Percentiles rank a stretch among this genome's conserved stretches.
Evolutionary conservation across 1,284 basidiomycete species (phyloP).

Genomic region (Trichosporon ovoides): DNA sequence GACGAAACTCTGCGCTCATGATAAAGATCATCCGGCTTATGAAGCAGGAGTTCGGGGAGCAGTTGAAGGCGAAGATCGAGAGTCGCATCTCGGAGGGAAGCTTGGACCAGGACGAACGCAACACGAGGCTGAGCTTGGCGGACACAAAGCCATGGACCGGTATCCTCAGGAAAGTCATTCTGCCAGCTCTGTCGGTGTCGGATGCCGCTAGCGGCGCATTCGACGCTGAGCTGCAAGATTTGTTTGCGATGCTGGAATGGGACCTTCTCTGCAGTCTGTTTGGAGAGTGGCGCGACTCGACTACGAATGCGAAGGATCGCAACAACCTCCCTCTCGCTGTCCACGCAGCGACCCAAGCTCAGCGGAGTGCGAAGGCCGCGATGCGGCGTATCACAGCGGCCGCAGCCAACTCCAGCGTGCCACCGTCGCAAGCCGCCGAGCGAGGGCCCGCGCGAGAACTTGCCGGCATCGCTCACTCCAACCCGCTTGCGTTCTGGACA

Average conservation of each 20-base stretch:
- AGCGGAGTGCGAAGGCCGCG: slow-evolving; percentile 51
- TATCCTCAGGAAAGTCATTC: slow-evolving; percentile 60
- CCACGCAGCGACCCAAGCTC: slow-evolving; percentile 45
- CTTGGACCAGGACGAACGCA: slow-evolving; percentile 20
- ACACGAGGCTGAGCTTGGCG: slow-evolving; percentile 21
- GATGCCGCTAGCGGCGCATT: slow-evolving; percentile 71
- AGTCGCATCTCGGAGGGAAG: not conserved
- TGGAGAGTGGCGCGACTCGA: slow-evolving; percentile 85
- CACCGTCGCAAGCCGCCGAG: slow-evolving; percentile 23
- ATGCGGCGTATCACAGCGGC: slow-evolving; percentile 48
- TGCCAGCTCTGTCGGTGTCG: slow-evolving; percentile 82
- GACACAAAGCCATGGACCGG: slow-evolving; percentile 63
- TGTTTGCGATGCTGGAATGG: slow-evolving; percentile 72
- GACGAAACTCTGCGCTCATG: slow-evolving; percentile 62
- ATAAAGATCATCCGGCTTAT: slow-evolving; percentile 61
- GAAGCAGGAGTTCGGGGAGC: slow-evolving; percentile 48
- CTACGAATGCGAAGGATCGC: slow-evolving; percentile 44
- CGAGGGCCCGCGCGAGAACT: slow-evolving; percentile 64
- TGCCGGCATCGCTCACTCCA: slow-evolving; percentile 90
- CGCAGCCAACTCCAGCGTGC: slow-evolving; percentile 13
- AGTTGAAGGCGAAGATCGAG: slow-evolving; percentile 27
- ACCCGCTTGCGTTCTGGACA: slow-evolving; percentile 85
- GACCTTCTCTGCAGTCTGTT: slow-evolving; percentile 81
- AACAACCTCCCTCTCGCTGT: slow-evolving; percentile 35
- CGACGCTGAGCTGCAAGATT: slow-evolving; percentile 82